Conservation (phyloP, 345 rosid genomes). For the Populus euphratica region DNA sequence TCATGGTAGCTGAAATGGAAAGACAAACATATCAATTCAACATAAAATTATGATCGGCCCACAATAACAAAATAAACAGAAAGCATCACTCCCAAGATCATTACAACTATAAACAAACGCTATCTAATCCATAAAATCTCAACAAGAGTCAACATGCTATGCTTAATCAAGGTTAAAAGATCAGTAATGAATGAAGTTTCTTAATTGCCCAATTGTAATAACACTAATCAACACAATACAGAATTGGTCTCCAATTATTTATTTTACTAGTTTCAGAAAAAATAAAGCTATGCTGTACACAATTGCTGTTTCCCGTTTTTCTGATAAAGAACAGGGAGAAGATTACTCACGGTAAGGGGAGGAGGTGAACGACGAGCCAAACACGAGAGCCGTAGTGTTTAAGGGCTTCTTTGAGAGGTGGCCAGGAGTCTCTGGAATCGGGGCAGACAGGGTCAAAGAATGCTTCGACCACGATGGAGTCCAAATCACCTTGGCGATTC, state of each 20-base stretch:
- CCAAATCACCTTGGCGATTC: conserved; percentile 25
- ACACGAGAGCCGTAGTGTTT: conserved; percentile 62
- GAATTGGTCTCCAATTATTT: no score
- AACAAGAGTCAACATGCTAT: no score
- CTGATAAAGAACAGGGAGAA: not conserved
- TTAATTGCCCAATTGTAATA: no score
- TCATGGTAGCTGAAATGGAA: conserved; percentile 70
- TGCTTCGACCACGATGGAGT: conserved; percentile 65
- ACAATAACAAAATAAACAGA: not conserved
- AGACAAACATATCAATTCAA: not conserved
- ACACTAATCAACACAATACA: no score
- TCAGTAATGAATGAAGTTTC: no score
- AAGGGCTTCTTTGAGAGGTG: conserved; percentile 63
- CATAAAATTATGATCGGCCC: not conserved
- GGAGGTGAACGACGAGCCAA: conserved; percentile 56
- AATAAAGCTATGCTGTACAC: not conserved
- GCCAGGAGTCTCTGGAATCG: conserved; percentile 83
- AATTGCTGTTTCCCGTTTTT: not conserved
- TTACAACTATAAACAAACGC: not conserved
- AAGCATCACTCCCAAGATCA: not conserved
- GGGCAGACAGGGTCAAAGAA: conserved; percentile 91
- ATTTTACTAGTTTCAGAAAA: no score
- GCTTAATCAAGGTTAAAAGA: no score
- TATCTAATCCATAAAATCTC: not conserved
- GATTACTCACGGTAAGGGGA: conserved; percentile 78